phyloP scores from a whole-genome alignment of 2,329 filamentous ascomycete genomes.

The Penicillium sp. region DNA sequence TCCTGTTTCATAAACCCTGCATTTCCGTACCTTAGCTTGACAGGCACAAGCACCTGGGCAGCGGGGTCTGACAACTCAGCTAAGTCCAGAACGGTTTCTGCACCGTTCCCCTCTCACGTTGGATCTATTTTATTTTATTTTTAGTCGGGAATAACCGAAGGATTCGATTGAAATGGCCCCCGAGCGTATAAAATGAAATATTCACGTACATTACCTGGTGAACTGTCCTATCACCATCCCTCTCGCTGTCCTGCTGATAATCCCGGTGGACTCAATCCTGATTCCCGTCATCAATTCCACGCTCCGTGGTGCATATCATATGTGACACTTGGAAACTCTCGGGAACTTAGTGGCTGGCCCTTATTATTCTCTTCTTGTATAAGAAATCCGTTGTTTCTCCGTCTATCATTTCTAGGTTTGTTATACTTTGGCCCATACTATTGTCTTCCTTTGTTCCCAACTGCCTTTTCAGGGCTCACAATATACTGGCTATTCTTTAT shows the following conservation, averaged over 20 bases:
- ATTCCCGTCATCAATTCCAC: conserved; percentile 1
- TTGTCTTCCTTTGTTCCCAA: conserved; percentile 11
- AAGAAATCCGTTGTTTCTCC: conserved; percentile 10
- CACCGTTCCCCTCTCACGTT: conserved; percentile 11
- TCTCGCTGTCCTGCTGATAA: conserved; percentile 18
- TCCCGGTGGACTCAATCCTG: background rate
- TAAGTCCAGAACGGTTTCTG: conserved; percentile 15
- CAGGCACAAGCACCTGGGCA: conserved; percentile 6
- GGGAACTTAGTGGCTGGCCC: conserved; percentile 18
- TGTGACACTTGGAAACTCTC: conserved; percentile 19
- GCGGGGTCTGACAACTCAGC: conserved; percentile 5
- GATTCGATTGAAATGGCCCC: conserved; percentile 5
- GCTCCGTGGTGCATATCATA: conserved; percentile 6
- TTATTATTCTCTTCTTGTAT: conserved; percentile 9
- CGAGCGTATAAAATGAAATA: background rate
- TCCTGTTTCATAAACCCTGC: conserved; percentile 24
- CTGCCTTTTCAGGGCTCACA: conserved; percentile 1
- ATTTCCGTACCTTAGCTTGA: conserved; percentile 10
- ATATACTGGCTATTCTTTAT: background rate
- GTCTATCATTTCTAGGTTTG: conserved; percentile 11
- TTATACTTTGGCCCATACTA: conserved; percentile 17
- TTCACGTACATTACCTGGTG: background rate
- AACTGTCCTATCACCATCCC: conserved; percentile 3
- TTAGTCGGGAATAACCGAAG: conserved; percentile 5
- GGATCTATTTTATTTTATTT: conserved; percentile 12